Evolutionary conservation across 257 asterid species (phyloP), one percentile per base, ranked within the genome.

Genomic region (Nyctanthes arbortristis): DNA sequence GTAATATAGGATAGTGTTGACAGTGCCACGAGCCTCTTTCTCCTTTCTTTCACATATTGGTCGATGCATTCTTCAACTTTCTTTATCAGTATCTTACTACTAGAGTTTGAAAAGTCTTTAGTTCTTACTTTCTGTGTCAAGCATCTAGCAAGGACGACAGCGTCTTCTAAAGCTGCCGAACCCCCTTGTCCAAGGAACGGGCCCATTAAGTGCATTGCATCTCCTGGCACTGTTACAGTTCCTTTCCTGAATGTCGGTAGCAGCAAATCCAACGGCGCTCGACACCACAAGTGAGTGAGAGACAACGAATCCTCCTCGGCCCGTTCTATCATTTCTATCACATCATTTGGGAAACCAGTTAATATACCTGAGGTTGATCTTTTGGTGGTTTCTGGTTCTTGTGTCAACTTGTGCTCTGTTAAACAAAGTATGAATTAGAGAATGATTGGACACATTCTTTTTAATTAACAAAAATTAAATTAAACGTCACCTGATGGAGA

Each of bases 161-260:
- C 84, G 36, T 81, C 84, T 61, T 81, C 84, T 5, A 78, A 12
- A 43, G 69, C 70, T 1, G 81, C 76, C 1, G 86, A 81, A 9
- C 81, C 81, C 25, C 86, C 84, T 55, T 81, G 84, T 0, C 75
- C 86, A 47, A 81, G 56, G 64, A 72, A 78, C 13, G 86, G 83
- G 27, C 84, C 84, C 81, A 81, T 81, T 25, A 58, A 75, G 47
- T 81, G 86, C 84, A 78, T 78, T 56, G 86, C 86, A 65, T 81
- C 86, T 40, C 86, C 84, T 2, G 72, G 77, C 14, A 81, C 73
- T 2, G 84, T 65, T 7, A 81, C 57, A 1, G 75, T 35, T 25
- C 78, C 82, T 66, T 43, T 66, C 40, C 71, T 59, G 47, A 75
- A 78, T 45, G 39, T 63, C 31, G 74, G 71, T 3, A 68, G 8